Evolutionary conservation across 257 asterid genomes (phyloP), one percentile per base, ranked within the genome.

Genomic region (Ehretia macrophylla): DNA sequence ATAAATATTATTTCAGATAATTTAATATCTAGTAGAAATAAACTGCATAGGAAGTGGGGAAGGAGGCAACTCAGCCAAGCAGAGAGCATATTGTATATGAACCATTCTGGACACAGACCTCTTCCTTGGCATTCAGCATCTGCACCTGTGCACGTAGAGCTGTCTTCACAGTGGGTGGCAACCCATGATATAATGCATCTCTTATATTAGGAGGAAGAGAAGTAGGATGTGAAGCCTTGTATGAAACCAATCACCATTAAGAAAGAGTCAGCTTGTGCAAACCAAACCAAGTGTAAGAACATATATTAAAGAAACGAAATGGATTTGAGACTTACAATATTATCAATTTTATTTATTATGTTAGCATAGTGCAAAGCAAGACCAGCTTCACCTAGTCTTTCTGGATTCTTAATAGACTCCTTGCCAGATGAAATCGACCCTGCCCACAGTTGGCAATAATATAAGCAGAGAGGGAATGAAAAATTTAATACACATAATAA

Each of bases 301-400:
- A 56, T 20, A 40, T 56, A 60, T n/a, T 38, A 17, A 66, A 48
- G 42, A 53, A 58, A 21, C 5, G 46, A 56, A 44, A 17, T 19
- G n/a, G 47, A 19, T 16, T 27, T 39, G 22, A 11, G 38, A 57
- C 96, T 84, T 76, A 92, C 98, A 46, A 92, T 75, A 63, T 82
- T 92, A 67, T 92, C 98, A 32, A 92, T 92, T 68, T 92, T 95
- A 66, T 88, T 84, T 68, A 92, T 79, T 72, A 92, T 74, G 83
- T 84, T 92, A 58, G 98, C 98, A 71, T 92, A 92, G 77, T 92
- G 98, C 66, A 92, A 75, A 60, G 97, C 95, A 68, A 92, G 95
- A 73, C 98, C 95, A 27, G 95, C 93, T 59, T 42, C 85, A 37
- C 98, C 98, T 13, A 92, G 76, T 72, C 96, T 81, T 72, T 87